A percentile compares a stretch with the other conserved stretches of the same genome.
These are phyloP conservation scores for Aspergillus oerlinghausenensis DNA, from an alignment of 2,329 filamentous ascomycete genomes.

Conservation along the genomic window DNA sequence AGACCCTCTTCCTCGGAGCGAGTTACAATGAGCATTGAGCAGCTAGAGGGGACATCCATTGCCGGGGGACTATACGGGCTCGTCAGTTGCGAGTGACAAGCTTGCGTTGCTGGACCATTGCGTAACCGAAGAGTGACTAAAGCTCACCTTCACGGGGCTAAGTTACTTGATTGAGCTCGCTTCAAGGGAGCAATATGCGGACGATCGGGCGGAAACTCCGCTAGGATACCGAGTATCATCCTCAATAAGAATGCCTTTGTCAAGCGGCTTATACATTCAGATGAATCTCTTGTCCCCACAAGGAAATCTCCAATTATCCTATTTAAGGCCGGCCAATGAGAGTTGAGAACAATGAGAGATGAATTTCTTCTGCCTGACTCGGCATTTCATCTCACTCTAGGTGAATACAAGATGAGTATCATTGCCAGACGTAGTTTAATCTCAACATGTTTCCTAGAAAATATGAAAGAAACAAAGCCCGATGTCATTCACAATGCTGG, in stretches of 20 bases:
- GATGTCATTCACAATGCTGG: conserved; percentile 2
- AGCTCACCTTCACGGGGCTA: not conserved
- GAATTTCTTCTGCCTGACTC: not conserved
- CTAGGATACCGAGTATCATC: not conserved
- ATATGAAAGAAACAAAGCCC: not conserved
- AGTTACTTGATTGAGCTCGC: not conserved
- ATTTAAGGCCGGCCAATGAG: not conserved
- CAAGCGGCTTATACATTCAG: not conserved
- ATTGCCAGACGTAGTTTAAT: not conserved
- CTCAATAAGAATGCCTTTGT: not conserved
- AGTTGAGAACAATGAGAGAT: not conserved
- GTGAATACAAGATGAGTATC: not conserved
- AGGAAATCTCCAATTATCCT: not conserved
- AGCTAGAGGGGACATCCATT: not conserved
- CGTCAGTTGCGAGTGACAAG: not conserved
- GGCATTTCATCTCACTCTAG: not conserved
- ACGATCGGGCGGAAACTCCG: not conserved
- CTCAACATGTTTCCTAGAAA: not conserved
- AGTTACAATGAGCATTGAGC: not conserved
- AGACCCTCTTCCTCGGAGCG: not conserved
- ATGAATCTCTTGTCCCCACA: not conserved
- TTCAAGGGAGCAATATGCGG: not conserved
- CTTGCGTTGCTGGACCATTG: not conserved
- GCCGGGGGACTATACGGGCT: not conserved
- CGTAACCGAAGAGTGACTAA: not conserved